Base-by-base conservation (phyloP, 2,329 filamentous ascomycete genomes). In the Colletotrichum viniferum region DNA sequence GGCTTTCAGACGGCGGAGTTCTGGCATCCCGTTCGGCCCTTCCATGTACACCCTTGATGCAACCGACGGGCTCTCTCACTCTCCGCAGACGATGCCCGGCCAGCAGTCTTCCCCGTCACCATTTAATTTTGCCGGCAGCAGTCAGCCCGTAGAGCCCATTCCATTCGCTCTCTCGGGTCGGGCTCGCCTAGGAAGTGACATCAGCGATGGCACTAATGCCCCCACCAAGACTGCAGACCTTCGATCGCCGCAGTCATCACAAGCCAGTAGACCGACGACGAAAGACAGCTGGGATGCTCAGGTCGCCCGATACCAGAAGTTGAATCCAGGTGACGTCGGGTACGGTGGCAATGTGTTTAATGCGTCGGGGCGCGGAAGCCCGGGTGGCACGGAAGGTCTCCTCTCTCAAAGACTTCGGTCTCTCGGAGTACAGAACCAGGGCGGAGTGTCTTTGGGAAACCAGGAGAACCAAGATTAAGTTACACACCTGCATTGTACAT, bases 331-430 rank as follows among this genome's bases (percentile, higher is more conserved):
- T 7, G 92, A 95, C 76, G 82, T 87, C 24, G 89, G 92, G 43
- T 92, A 94, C 80, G 90, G 92, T 48, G 88, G 90, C 2, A 90
- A 91, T 70, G 84, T 86, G 0, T 92, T 89, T 77, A 78, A 74
- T 24, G 81, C 78, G 10, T 82, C 81, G 68, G 83, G 81, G 36
- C 81, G 84, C 78, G 85, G 85, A 43, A 83, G 83, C 75, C 80
- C 84, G 4, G 86, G 83, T n/a, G 85, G 84, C 2, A 87, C 90
- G 6, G 93, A 95, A 79, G 91, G 94, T 4, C 83, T 97, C 18
- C 85, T 97, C 18, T 94, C 94, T 13, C 92, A 92, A 81, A 89
- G 92, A 72, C 85, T 96, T 60, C 89, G 92, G 77, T 90, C 91
- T 7, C 84, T 95, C 7, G 93, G 92, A 48, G 87, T 88, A 28